Percentiles rank a stretch among this genome's conserved stretches.
Evolutionary conservation across 306 rosid species (phyloP).

Genomic region (Datisca glomerata): DNA sequence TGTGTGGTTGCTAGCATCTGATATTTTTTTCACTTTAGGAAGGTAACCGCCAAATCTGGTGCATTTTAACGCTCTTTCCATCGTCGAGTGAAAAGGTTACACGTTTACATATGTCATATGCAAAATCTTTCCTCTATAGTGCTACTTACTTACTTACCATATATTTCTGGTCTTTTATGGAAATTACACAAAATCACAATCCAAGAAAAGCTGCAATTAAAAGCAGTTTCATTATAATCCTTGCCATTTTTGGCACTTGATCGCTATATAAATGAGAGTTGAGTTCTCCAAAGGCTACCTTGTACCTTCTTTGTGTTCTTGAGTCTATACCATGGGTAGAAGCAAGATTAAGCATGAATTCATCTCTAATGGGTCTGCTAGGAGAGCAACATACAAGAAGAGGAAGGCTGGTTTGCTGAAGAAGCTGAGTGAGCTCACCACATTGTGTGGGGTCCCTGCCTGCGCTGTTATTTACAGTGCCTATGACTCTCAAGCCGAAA

Average conservation of each 20-base stretch:
- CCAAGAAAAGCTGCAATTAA: neutral
- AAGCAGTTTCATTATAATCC: neutral
- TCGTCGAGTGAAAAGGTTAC: too few species aligned
- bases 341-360: slow-evolving; percentile 4
- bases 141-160: neutral
- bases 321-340: slow-evolving; percentile 2
- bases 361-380: slow-evolving; percentile 2
- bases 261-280: neutral
- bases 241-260: neutral
- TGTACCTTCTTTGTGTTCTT: too few species aligned
- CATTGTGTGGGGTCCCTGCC: slow-evolving; percentile 5
- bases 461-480: neutral
- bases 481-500: neutral
- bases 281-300: neutral
- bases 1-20: too few species aligned
- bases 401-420: slow-evolving; percentile 2
- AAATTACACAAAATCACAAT: neutral
- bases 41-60: too few species aligned
- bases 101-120: too few species aligned
- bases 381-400: slow-evolving; percentile 4
- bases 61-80: too few species aligned
- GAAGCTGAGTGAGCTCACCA: slow-evolving; percentile 2
- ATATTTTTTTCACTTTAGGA: too few species aligned
- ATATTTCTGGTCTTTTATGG: neutral
- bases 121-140: too few species aligned